Evolutionary conservation across 768 basidiomycete genomes (phyloP).

Genomic region (Tricholoma matsutake): DNA sequence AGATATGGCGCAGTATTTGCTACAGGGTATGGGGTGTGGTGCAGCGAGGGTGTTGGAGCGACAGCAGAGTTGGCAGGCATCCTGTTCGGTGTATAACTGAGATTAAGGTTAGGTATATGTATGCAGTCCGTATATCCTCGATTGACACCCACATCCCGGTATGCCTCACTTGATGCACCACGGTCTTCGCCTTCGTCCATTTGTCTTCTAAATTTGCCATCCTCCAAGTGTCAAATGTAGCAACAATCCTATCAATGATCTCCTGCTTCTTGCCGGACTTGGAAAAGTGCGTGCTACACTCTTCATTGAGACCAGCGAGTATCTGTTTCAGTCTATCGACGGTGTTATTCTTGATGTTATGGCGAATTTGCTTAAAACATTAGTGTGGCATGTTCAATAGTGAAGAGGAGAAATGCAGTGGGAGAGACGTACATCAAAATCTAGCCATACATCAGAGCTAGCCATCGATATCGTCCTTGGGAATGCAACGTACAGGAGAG

Average conservation of each 20-base stretch:
- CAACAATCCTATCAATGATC: constrained; percentile 72
- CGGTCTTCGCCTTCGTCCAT: constrained; percentile 66
- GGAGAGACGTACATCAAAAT: constrained; percentile 63
- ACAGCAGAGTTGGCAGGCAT: constrained; percentile 14
- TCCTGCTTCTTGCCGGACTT: constrained; percentile 88
- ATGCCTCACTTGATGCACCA: constrained; percentile 64
- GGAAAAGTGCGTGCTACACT: constrained; percentile 62
- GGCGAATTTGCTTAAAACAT: constrained; percentile 55
- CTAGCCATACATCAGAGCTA: constrained; percentile 57
- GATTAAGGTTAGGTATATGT: neutral
- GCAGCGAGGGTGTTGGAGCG: constrained; percentile 15
- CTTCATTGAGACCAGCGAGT: constrained; percentile 72
- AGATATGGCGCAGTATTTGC: constrained; percentile 25
- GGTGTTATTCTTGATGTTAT: constrained; percentile 72
- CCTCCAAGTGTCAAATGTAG: constrained; percentile 60
- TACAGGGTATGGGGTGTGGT: constrained; percentile 18
- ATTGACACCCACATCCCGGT: constrained; percentile 58
- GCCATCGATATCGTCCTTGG: constrained; percentile 47
- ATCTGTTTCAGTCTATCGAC: constrained; percentile 87
- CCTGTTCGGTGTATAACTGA: constrained; percentile 20
- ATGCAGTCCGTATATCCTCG: neutral
- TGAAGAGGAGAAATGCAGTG: constrained; percentile 12
- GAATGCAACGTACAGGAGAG: too few relatives aligned
- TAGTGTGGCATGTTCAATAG: constrained; percentile 10
- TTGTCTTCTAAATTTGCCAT: constrained; percentile 52